Conservation (phyloP, 352 stramenopile species). For the Globisporangium viniferum region DNA sequence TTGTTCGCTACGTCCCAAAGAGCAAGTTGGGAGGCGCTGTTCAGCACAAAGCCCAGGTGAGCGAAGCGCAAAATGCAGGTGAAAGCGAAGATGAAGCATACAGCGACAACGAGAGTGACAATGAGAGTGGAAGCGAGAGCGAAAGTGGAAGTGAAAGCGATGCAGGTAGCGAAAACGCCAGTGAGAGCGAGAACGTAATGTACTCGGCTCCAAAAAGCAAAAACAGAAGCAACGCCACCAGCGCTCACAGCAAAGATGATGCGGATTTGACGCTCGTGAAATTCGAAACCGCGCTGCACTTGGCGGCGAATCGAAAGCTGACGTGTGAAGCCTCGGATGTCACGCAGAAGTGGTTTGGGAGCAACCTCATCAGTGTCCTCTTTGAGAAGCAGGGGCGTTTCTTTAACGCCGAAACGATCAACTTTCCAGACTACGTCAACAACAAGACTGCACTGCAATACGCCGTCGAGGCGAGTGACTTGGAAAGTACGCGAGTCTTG, state of each 20-base stretch:
- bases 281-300: slow-evolving; percentile 49
- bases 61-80: slow-evolving; percentile 1
- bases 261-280: slow-evolving; percentile 30
- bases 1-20: slow-evolving; percentile 20
- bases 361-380: slow-evolving; percentile 50
- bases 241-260: not conserved
- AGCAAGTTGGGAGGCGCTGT: not conserved
- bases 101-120: slow-evolving; percentile 12
- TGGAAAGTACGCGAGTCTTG: slow-evolving; percentile 34
- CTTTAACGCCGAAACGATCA: slow-evolving; percentile 38
- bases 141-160: slow-evolving; percentile 12
- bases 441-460: slow-evolving; percentile 62
- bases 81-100: slow-evolving; percentile 17
- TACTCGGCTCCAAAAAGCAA: not conserved
- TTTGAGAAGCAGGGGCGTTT: slow-evolving; percentile 33
- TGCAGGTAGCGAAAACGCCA: not conserved
- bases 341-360: slow-evolving; percentile 45
- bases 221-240: not conserved
- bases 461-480: slow-evolving; percentile 45
- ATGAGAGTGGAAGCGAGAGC: slow-evolving; percentile 15
- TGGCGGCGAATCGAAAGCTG: slow-evolving; percentile 44
- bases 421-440: slow-evolving; percentile 40
- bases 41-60: not conserved
- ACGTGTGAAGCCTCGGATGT: slow-evolving; percentile 25
- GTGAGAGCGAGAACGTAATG: not conserved